Evolutionary conservation across 2,329 filamentous ascomycete genomes (phyloP), one percentile per base, ranked within the genome.

Genomic region (Alternaria longipes): DNA sequence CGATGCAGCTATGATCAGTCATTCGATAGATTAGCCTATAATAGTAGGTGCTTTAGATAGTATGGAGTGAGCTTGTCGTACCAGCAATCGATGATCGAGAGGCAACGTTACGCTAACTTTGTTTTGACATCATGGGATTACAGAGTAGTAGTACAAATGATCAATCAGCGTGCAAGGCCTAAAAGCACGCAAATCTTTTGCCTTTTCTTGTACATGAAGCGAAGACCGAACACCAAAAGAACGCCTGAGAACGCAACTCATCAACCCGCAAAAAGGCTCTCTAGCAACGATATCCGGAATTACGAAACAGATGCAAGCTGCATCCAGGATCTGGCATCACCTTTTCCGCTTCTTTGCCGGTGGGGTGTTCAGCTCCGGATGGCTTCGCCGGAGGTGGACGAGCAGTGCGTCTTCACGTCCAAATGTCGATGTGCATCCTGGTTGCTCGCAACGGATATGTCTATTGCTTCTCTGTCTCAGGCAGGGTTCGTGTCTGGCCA

Each of bases 41-140:
- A 52, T 9, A 22, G 16, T 34, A n/a, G 12, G 22, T 9, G 18
- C 34, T 30, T 14, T 11, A 32, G 3, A n/a, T 34, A 12, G n/a
- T 30, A 9, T 22, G 22, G 20, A 47, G 16, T 36, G 28, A 22
- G 26, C 38, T 28, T 18, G 38, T 57, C 42, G 22, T 32, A 52
- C 46, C 26, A 28, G 20, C 7, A 12, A 14, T 34, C 24, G 18
- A 42, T 26, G 12, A 42, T 24, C 26, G 16, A 51, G 45, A 42
- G 14, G 54, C 24, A 57, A 52, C 46, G 55, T 57, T 57, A 57
- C 46, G 28, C 55, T 52, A 57, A 57, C 46, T 44, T 34, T 57
- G 36, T 28, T 45, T 28, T 45, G 36, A 57, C 55, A 22, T 36
- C 30, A 36, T 57, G 8, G 14, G 24, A 52, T 36, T 30, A 41